Conservation (phyloP, 2,329 filamentous ascomycete genomes). For the Aspergillus sp. region DNA sequence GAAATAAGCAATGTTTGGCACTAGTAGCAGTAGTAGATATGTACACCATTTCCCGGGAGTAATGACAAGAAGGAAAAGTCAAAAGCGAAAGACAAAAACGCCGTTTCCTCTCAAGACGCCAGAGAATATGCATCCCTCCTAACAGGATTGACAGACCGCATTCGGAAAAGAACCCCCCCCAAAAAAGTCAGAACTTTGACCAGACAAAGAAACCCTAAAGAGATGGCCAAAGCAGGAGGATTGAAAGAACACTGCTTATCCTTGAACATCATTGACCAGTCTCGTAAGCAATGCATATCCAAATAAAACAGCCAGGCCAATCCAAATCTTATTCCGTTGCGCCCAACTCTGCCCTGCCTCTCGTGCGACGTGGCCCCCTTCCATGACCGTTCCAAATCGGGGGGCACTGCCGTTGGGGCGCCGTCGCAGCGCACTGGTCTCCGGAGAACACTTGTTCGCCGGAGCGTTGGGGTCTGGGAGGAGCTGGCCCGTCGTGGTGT, state of each 20-base stretch:
- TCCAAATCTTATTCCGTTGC: conserved; percentile 65
- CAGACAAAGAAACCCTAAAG: background rate
- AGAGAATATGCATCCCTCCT: background rate
- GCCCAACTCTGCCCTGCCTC: conserved; percentile 79
- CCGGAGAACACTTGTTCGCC: conserved; percentile 51
- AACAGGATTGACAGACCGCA: background rate
- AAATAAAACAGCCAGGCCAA: conserved; percentile 64
- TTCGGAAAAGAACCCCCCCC: background rate
- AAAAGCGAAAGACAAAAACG: conserved; percentile 4
- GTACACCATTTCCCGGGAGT: background rate
- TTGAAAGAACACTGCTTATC: conserved; percentile 10
- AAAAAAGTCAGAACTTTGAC: too few species aligned
- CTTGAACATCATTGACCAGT: conserved; percentile 51
- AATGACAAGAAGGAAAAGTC: background rate
- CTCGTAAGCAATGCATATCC: conserved; percentile 76
- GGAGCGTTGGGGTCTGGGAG: conserved; percentile 47
- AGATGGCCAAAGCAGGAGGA: background rate
- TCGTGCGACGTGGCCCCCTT: conserved; percentile 64
- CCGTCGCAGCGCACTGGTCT: conserved; percentile 55
- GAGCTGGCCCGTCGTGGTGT: conserved; percentile 63
- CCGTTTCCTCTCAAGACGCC: conserved; percentile 10
- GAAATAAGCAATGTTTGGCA: too few species aligned
- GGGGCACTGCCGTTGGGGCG: conserved; percentile 51
- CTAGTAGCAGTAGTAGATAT: too few species aligned
- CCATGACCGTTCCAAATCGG: conserved; percentile 58